Evolutionary conservation across 495 filamentous ascomycete species (phyloP).

Genomic region (Talaromyces stipitatus): DNA sequence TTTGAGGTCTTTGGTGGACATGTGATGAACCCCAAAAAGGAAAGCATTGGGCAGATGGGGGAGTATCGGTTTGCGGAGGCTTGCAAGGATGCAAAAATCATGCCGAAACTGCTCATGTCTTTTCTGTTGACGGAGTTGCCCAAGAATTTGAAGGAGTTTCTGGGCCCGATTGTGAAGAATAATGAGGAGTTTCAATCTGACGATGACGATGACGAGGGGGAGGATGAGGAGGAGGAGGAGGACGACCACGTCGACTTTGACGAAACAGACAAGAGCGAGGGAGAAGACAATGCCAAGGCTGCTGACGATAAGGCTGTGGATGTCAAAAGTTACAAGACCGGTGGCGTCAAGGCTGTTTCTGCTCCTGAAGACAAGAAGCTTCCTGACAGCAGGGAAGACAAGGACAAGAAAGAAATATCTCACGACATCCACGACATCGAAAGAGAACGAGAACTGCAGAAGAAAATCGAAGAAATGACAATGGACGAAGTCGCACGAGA

Average conservation of each 20-base stretch:
- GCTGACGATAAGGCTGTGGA: neutral
- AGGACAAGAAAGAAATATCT: no score
- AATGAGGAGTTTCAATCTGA: neutral
- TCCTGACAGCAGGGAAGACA: no score
- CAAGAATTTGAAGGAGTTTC: neutral
- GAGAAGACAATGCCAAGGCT: neutral
- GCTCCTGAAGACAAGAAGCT: neutral
- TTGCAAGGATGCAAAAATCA: neutral
- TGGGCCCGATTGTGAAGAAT: neutral
- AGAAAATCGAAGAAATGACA: no score
- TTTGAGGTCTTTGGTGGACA: constrained; percentile 9
- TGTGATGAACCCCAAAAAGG: neutral
- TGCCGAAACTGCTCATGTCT: neutral
- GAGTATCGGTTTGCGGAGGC: constrained; percentile 2
- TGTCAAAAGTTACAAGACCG: neutral
- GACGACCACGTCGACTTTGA: no score
- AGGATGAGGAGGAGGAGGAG: constrained; percentile 1
- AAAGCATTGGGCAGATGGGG: neutral
- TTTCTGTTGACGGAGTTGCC: neutral
- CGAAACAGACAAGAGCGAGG: neutral
- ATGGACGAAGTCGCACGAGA: no score
- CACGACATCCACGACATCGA: no score
- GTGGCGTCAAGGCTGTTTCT: neutral
- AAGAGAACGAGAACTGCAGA: no score
- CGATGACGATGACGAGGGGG: neutral